Percentiles rank a stretch among this genome's conserved stretches.
These are phyloP conservation scores for Fusarium sp. DNA, from an alignment of 2,329 filamentous ascomycete genomes.

Conservation along the genomic window DNA sequence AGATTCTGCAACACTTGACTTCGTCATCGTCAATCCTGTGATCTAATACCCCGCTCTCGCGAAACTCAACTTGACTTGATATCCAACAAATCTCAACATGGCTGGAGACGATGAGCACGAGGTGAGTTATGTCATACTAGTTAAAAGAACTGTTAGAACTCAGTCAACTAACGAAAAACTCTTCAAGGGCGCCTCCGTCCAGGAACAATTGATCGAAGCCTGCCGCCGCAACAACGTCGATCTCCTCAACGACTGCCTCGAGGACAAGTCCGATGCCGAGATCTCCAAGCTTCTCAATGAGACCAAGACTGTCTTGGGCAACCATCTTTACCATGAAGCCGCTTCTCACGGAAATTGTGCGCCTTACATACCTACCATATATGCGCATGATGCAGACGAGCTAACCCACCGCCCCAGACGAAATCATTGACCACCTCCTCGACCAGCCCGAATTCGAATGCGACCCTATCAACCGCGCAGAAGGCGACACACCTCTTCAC, in stretches of 20 bases:
- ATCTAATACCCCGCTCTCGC: conserved; percentile 37
- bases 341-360: conserved; percentile 87
- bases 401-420: conserved; percentile 63
- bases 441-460: conserved; percentile 89
- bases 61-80: conserved; percentile 1
- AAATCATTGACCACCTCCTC: conserved; percentile 83
- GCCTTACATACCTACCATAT: conserved; percentile 51
- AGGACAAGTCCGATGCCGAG: conserved; percentile 70
- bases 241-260: conserved; percentile 81
- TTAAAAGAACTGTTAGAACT: neutral
- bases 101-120: conserved; percentile 54
- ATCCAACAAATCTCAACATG: conserved; percentile 31
- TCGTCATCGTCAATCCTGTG: conserved; percentile 10
- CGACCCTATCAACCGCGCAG: conserved; percentile 77
- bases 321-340: conserved; percentile 90
- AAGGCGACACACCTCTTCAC: conserved; percentile 84
- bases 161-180: neutral
- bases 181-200: conserved; percentile 80
- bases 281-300: conserved; percentile 85
- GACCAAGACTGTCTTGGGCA: conserved; percentile 86
- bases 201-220: conserved; percentile 91
- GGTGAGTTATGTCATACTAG: conserved; percentile 37
- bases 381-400: conserved; percentile 12
- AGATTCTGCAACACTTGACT: neutral
- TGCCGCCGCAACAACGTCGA: conserved; percentile 93